Base-by-base conservation (phyloP, 2,329 filamentous ascomycete species). In the Trichophyton simii region DNA sequence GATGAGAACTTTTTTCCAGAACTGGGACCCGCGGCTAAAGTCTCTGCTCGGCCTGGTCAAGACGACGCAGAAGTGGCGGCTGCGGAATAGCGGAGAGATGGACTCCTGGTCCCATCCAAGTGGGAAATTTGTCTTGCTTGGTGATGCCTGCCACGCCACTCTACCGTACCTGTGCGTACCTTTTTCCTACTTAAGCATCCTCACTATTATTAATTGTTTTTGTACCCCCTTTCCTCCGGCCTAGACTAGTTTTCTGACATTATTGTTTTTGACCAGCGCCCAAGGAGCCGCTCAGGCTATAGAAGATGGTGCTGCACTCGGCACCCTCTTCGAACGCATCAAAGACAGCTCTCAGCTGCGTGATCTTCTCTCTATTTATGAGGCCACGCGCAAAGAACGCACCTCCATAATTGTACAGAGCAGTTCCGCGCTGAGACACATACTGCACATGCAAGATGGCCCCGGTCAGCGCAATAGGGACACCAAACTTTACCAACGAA, bases 111-210 rank as follows among this genome's bases (percentile, higher is more conserved):
- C 77, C 0, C 79, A 86, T 64, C 71, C 78, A 0, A 80, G 77
- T 0, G 82, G 78, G 0, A 73, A 80, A 0, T 84, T 84, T 66
- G 80, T 81, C 0, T 77, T 87, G 67, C 74, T 87, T 0, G 84
- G 85, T 0, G 84, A 87, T 66, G 82, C 83, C 0, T 82, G 83
- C 1, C 83, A 87, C 64, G 83, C 84, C 0, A 86, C 83, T 0
- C 73, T 87, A 0, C 85, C 84, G 0, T 87, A 87, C 67, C 73
- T 69, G 64, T 68, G 57, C 61, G 66, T 65, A 9, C 85, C 28
- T 0, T 82, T 82, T 1, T 77, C 72, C 66, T 15, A 61, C 62
- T 18, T 57, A 20, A 38, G 34, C 9, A 38, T 9, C 34, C 34
- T 38, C 9, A 13, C 34, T 13, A 31, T 31, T 13, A 18, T 18